Evolutionary conservation across 2,329 filamentous ascomycete species (phyloP), one percentile per base, ranked within the genome.

Genomic region (Venturia aucupariae): DNA sequence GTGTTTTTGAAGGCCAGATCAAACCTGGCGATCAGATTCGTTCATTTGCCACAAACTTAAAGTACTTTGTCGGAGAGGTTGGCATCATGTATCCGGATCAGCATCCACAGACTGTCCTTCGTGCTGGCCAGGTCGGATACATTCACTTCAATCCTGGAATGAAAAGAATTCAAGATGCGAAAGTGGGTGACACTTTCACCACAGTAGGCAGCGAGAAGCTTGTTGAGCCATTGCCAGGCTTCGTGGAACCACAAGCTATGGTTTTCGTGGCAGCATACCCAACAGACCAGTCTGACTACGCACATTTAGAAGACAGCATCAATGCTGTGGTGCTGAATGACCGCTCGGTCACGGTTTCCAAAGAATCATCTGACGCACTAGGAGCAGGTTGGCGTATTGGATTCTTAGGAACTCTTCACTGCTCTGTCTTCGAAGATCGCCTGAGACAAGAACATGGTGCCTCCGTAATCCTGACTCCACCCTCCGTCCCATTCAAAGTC

Each of bases 241-340:
- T 99, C 67, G 93, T 96, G 73, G 94, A 99, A 75, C 93, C 94
- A 1, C 96, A 99, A 75, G 89, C 92, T 6, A 99, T 99, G 94
- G 94, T 99, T 4, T 99, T 99, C 70, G 94, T 99, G 4, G 92
- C 93, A 0, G 94, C 94, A 0, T 99, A 96, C 70, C 94, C 94
- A 0, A 92, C 92, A 0, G 92, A 99, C 71, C 92, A 96, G 69
- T 81, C 87, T 70, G 90, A 96, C 74, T 93, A 96, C 72, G 84
- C 85, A 54, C 89, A 92, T 71, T 80, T 99, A 4, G 90, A 95
- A 68, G 93, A 97, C 74, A 96, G 92, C 74, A 97, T 99, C 72
- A 88, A 89, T 66, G 93, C 97, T 73, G 86, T 99, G 17, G 87
- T 93, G 2, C 84, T 99, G 63, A 99, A 99, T 74, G 94, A 99